Evolutionary conservation across 345 rosid species (phyloP), one percentile per base, ranked within the genome.

Genomic region (Erodium maritimum): DNA sequence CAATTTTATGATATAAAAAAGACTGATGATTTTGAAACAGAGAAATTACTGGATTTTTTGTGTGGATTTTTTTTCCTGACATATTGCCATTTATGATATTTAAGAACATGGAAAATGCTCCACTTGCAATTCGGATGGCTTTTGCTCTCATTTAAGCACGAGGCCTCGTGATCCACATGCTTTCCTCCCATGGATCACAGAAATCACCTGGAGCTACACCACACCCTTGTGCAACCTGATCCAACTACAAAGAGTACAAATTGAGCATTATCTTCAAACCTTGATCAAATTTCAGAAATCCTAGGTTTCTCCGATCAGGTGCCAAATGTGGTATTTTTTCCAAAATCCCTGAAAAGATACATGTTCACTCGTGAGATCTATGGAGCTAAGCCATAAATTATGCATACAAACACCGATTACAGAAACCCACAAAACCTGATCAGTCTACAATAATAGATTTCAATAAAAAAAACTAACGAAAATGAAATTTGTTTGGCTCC

Each of bases 61-160:
- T 75, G 67, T 1, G 83, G 85, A 75, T 86, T 74, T 17, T 86
- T 74, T 67, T 77, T 88, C 86, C 79, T 87, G 66, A 83, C 71
- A 66, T 73, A 64, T 65, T 70, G 80, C 87, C 96, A 84, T 21
- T 72, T 82, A 9, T 79, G 82, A 58, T 84, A 76, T 53, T 78
- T 80, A 24, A 88, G 82, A 19, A 75, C 70, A 55, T 84, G 86
- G 63, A 88, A 71, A 1, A 88, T 54, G 25, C 95, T 77, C 95
- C 88, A 84, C 75, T 78, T 72, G 70, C 86, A 81, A 65, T 91
- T 79, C 19, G 83, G 82, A 60, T 60, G 68, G 46, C 69, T 62
- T 23, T 68, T 61, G 13, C 62, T 72, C 42, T 68, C 42, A 19
- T 77, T 69, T 37, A 71, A 50, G 56, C 60, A 62, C 19, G 78